Conservation (phyloP, 176 grass and related monocot genomes). For the Phragmites australis region DNA sequence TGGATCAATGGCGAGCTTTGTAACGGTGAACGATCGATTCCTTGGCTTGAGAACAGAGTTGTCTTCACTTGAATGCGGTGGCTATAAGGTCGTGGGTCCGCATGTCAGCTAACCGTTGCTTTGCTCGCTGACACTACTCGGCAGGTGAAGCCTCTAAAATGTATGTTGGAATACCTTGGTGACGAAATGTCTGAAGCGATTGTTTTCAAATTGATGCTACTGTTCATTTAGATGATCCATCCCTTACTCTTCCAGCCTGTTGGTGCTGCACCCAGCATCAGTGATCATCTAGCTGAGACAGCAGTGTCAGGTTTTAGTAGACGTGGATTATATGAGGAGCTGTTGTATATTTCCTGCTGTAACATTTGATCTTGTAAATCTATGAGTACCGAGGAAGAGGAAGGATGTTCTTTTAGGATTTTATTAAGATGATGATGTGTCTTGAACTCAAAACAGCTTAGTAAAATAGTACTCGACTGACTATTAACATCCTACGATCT, state of each 20-base stretch:
- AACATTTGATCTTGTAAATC: neutral
- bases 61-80: neutral
- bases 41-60: neutral
- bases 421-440: no score
- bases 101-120: neutral
- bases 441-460: no score
- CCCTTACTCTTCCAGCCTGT: neutral
- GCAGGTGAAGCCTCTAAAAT: neutral
- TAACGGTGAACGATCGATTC: neutral
- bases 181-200: neutral
- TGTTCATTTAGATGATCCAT: neutral
- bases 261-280: no score
- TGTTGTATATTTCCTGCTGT: no score
- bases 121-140: neutral
- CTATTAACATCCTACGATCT: no score
- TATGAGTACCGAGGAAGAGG: no score
- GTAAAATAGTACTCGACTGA: no score
- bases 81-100: neutral
- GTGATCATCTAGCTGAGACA: neutral
- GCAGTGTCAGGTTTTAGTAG: neutral
- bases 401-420: no score
- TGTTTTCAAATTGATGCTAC: neutral
- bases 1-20: neutral
- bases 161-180: neutral
- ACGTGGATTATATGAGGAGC: neutral